phyloP scores from a whole-genome alignment of 805 yeast species.

The Ogataea nitratoaversa region DNA sequence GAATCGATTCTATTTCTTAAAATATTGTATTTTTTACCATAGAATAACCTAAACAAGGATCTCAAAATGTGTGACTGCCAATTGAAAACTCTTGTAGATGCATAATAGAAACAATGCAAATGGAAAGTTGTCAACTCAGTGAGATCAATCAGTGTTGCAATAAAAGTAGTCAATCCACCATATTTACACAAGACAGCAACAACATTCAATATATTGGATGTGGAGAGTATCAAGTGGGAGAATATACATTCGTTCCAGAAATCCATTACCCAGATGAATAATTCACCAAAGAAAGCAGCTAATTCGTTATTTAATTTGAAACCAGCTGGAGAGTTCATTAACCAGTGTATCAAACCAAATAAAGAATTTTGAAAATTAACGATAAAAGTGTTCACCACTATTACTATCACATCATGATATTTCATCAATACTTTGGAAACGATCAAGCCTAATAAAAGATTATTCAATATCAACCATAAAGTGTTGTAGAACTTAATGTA shows the following conservation, averaged over 20 bases:
- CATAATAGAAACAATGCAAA: conserved; percentile 68
- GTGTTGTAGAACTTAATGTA: conserved; percentile 81
- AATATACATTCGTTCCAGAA: conserved; percentile 46
- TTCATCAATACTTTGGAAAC: conserved; percentile 41
- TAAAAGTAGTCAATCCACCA: conserved; percentile 64
- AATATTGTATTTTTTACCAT: conserved; percentile 85
- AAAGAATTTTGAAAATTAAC: conserved; percentile 27
- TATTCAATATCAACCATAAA: conserved; percentile 83
- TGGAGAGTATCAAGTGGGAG: conserved; percentile 7
- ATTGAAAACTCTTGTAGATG: conserved; percentile 73
- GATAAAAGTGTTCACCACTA: conserved; percentile 20
- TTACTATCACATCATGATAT: conserved; percentile 14
- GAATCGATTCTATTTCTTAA: conserved; percentile 83
- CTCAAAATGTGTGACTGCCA: conserved; percentile 66
- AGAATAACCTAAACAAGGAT: conserved; percentile 77
- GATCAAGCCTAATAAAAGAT: conserved; percentile 67
- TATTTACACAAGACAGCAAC: conserved; percentile 16
- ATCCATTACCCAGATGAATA: conserved; percentile 79
- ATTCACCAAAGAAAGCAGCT: conserved; percentile 79
- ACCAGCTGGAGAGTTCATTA: conserved; percentile 90
- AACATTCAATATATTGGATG: conserved; percentile 12
- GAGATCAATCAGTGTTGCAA: conserved; percentile 65
- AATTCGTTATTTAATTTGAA: conserved; percentile 85
- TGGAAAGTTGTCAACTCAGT: conserved; percentile 64
- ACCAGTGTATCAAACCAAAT: conserved; percentile 54